Evolutionary conservation across 768 basidiomycete genomes (phyloP), one percentile per base, ranked within the genome.

Genomic region (Mycena pura): DNA sequence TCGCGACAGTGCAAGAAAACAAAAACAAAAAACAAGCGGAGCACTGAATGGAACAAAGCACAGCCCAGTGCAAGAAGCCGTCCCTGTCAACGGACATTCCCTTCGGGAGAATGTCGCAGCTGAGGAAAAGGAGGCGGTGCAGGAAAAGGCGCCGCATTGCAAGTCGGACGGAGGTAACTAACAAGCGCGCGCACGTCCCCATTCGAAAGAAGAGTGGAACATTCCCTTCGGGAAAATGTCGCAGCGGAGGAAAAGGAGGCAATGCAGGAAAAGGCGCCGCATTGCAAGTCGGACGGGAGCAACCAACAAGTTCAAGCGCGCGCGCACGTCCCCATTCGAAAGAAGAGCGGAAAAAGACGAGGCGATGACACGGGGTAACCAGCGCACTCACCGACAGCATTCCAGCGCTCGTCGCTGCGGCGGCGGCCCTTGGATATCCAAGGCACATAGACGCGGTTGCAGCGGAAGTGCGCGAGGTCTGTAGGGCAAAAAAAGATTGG

Each of bases 371-470:
- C 19, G 41, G 31, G 25, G 15, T 44, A 44, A 25, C 34, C 57
- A 9, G 11, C 27, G 28, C 14, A 60, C 74, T 38, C 32, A 77
- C 78, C 71, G 24, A 70, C 75, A 8, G 48, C 49, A 36, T 77
- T 78, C 74, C 73, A 72, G 34, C 60, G 60, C 6, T 74, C 69
- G 39, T 75, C 69, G 29, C 78, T 77, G 32, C 71, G 67, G 6
- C 82, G 65, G 28, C 64, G 70, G 14, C 79, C 80, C 62, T 81
- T 82, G 34, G 77, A 80, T 2, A 77, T 58, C 80, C 80, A 83
- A 0, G 82, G 82, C 1, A 81, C 78, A 43, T 77, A 82, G 3
- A 81, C 77, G 17, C 77, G 71, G 57, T 83, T 82, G 54, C 81
- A 83, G 0, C 75, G 72, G 44, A 73, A 73, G 60, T 83, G 81